These are phyloP conservation scores for Neurospora sp. DNA, from an alignment of 495 filamentous ascomycete genomes.

Conservation along the genomic window DNA sequence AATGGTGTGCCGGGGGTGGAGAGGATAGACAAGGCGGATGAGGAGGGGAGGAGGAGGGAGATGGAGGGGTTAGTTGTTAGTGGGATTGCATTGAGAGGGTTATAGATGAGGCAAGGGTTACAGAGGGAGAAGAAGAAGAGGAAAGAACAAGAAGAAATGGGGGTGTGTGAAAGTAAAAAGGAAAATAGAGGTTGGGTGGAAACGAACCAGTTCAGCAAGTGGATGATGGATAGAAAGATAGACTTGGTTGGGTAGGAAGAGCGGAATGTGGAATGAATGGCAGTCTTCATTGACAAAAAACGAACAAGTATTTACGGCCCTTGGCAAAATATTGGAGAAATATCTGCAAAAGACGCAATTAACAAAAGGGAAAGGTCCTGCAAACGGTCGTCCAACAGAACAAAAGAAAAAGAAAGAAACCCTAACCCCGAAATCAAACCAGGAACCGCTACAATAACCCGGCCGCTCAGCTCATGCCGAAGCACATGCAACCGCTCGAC, in stretches of 20 bases:
- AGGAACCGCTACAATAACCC: too few relatives aligned
- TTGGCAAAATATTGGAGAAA: too few relatives aligned
- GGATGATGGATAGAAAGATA: background rate
- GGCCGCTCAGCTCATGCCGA: too few relatives aligned
- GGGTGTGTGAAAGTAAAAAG: background rate
- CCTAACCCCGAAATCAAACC: too few relatives aligned
- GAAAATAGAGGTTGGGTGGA: background rate
- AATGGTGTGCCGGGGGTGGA: conserved; percentile 40
- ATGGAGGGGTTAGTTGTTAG: conserved; percentile 56
- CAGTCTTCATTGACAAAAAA: background rate
- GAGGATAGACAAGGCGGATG: conserved; percentile 15
- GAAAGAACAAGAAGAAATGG: background rate
- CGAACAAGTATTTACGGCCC: too few relatives aligned
- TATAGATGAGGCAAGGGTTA: conserved; percentile 16
- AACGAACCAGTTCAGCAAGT: background rate
- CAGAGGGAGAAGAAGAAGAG: background rate
- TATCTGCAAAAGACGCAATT: too few relatives aligned
- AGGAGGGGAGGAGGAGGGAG: conserved; percentile 31
- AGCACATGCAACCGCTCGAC: too few relatives aligned
- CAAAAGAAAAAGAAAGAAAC: too few relatives aligned
- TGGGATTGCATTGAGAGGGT: conserved; percentile 62
- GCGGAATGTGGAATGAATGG: background rate
- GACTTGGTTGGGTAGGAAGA: background rate
- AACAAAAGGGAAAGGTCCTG: too few relatives aligned
- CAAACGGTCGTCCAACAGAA: too few relatives aligned